Evolutionary conservation across 371 early-diverging fungal species (phyloP).

Genomic region (Mucor saturninus): DNA sequence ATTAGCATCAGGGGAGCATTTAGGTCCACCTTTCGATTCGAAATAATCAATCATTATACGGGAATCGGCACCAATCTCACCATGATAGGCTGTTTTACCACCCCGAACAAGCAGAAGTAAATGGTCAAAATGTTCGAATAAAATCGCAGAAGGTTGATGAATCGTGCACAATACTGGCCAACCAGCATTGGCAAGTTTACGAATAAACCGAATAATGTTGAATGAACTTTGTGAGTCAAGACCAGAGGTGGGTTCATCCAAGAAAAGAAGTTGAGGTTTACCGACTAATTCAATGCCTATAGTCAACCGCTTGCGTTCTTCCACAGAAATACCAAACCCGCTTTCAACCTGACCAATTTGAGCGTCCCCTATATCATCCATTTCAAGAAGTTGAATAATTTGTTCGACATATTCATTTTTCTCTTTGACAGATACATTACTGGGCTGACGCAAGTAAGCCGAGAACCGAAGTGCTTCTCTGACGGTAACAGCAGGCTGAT

Average conservation of each 20-base stretch:
- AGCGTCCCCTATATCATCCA: constrained; percentile 57
- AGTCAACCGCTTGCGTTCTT: constrained; percentile 67
- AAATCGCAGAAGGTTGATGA: constrained; percentile 68
- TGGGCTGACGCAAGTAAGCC: constrained; percentile 65
- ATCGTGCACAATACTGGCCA: constrained; percentile 65
- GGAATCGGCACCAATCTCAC: constrained; percentile 60
- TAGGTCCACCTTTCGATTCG: constrained; percentile 57
- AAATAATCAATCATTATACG: constrained; percentile 58
- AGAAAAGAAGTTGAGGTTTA: constrained; percentile 71
- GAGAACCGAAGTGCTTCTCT: constrained; percentile 72
- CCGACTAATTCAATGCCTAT: constrained; percentile 76
- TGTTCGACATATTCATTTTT: constrained; percentile 64
- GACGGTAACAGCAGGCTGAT: constrained; percentile 62
- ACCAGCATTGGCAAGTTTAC: constrained; percentile 60
- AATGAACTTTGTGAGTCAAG: constrained; percentile 68
- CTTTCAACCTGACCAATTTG: constrained; percentile 50
- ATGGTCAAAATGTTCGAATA: constrained; percentile 68
- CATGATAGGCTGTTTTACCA: constrained; percentile 64
- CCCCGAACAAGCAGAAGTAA: constrained; percentile 71
- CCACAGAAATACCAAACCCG: constrained; percentile 56
- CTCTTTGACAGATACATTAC: constrained; percentile 51
- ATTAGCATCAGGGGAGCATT: constrained; percentile 57
- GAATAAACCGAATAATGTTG: constrained; percentile 67
- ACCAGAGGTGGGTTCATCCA: constrained; percentile 85
- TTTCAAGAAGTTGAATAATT: constrained; percentile 62